Evolutionary conservation across 495 filamentous ascomycete species (phyloP).

Genomic region (Penicillium daleae): DNA sequence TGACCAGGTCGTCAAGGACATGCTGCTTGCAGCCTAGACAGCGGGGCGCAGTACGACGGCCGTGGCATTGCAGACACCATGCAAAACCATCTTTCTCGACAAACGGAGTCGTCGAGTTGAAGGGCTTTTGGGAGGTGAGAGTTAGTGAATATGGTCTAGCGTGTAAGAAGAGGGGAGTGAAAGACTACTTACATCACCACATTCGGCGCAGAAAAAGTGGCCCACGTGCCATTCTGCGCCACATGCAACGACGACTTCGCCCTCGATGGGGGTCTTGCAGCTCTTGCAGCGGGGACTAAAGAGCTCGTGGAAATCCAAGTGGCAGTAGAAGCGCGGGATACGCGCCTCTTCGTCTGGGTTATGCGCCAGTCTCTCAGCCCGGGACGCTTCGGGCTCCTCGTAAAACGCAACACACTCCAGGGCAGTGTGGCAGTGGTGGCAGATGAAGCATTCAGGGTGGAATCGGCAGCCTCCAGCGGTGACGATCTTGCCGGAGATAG

Average conservation of each 20-base stretch:
- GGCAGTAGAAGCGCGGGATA: slow-evolving; percentile 86
- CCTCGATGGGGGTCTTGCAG: slow-evolving; percentile 98
- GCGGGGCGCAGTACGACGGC: slow-evolving; percentile 83
- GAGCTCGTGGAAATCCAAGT: slow-evolving; percentile 95
- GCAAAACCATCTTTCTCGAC: slow-evolving; percentile 99
- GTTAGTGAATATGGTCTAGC: slow-evolving; percentile 2
- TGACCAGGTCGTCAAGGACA: slow-evolving; percentile 83
- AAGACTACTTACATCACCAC: slow-evolving; percentile 70
- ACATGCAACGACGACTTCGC: slow-evolving; percentile 90
- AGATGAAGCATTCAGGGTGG: slow-evolving; percentile 91
- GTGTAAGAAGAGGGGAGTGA: background rate
- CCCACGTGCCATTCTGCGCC: slow-evolving; percentile 96
- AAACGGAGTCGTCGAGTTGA: slow-evolving; percentile 78
- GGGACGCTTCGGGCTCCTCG: slow-evolving; percentile 76
- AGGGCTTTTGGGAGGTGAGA: slow-evolving; percentile 55
- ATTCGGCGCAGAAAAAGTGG: slow-evolving; percentile 99
- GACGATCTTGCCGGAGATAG: slow-evolving; percentile 89
- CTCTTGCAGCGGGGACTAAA: slow-evolving; percentile 93
- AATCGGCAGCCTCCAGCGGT: slow-evolving; percentile 80
- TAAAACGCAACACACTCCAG: slow-evolving; percentile 97
- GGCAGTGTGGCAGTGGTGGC: slow-evolving; percentile 81
- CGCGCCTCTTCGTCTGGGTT: slow-evolving; percentile 61
- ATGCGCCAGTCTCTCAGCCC: slow-evolving; percentile 67
- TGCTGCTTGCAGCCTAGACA: slow-evolving; percentile 84
- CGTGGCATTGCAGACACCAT: slow-evolving; percentile 94